phyloP scores from a whole-genome alignment of 441 rosid genomes.

The Adansonia rubrostipa region DNA sequence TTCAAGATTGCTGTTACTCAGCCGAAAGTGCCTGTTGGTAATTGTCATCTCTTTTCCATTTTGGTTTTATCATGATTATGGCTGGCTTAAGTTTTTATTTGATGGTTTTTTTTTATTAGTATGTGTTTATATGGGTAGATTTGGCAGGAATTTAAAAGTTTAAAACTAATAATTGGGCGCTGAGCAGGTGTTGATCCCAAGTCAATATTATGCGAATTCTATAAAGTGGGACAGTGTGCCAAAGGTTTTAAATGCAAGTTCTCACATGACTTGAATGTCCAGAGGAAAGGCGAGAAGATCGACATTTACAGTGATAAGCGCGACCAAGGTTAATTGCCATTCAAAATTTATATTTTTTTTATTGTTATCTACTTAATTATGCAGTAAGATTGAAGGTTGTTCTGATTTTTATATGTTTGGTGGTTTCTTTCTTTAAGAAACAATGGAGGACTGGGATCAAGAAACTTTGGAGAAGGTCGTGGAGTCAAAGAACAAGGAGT shows the following conservation, averaged over 20 bases:
- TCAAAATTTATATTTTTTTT: constrained; percentile 6
- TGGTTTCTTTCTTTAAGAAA: constrained; percentile 38
- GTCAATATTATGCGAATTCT: constrained; percentile 87
- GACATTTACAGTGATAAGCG: constrained; percentile 85
- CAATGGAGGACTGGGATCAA: constrained; percentile 98
- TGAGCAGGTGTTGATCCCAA: constrained; percentile 88
- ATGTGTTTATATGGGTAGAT: neutral
- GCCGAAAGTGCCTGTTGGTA: constrained; percentile 95
- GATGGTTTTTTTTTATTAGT: neutral
- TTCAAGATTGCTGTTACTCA: constrained; percentile 94
- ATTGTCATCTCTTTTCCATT: constrained; percentile 19
- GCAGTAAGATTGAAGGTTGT: constrained; percentile 3
- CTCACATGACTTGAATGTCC: constrained; percentile 91
- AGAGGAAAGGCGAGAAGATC: constrained; percentile 92
- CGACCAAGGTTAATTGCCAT: constrained; percentile 52
- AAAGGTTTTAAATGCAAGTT: constrained; percentile 97
- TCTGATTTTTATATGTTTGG: constrained; percentile 4
- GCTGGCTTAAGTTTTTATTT: constrained; percentile 9
- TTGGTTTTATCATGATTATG: neutral
- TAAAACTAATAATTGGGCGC: constrained; percentile 12
- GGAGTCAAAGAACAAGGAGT: constrained; percentile 78
- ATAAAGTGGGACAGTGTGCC: constrained; percentile 83
- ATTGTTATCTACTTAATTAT: neutral
- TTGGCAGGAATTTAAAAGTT: constrained; percentile 10
- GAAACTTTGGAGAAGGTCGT: constrained; percentile 91